phyloP scores from a whole-genome alignment of 805 yeast genomes.

The Candida adriatica region DNA sequence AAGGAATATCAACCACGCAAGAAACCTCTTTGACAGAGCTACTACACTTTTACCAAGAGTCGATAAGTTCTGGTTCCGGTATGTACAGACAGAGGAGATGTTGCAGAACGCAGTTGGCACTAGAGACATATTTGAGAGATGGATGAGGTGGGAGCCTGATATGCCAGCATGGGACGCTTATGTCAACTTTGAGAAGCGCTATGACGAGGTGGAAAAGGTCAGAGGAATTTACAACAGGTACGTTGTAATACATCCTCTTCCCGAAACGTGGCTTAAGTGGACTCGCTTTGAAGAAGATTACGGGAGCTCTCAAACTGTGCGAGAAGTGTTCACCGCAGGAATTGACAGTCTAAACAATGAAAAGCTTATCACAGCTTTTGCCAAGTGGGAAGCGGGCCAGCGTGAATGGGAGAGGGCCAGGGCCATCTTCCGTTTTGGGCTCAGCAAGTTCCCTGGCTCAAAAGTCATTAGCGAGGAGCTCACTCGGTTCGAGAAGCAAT shows the following conservation, averaged over 20 bases:
- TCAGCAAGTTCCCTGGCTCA: constrained; percentile 33
- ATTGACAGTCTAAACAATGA: constrained; percentile 42
- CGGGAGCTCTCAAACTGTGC: constrained; percentile 38
- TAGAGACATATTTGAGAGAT: constrained; percentile 61
- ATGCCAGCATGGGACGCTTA: constrained; percentile 67
- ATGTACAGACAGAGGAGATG: constrained; percentile 76
- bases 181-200: constrained; percentile 64
- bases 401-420: constrained; percentile 43
- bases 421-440: constrained; percentile 23
- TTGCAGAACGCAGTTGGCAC: constrained; percentile 57
- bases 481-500: constrained; percentile 53
- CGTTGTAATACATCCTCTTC: constrained; percentile 43
- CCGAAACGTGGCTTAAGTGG: constrained; percentile 72
- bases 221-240: constrained; percentile 53
- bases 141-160: constrained; percentile 77
- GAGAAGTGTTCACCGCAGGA: constrained; percentile 63
- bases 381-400: constrained; percentile 60
- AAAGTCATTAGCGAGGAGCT: constrained; percentile 29
- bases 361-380: constrained; percentile 46
- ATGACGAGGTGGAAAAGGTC: constrained; percentile 49
- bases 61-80: constrained; percentile 82
- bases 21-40: constrained; percentile 78
- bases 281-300: constrained; percentile 55
- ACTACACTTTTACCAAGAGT: constrained; percentile 67
- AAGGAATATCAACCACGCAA: constrained; percentile 77